Conservation (phyloP, 345 rosid genomes). For the Angophora floribunda region DNA sequence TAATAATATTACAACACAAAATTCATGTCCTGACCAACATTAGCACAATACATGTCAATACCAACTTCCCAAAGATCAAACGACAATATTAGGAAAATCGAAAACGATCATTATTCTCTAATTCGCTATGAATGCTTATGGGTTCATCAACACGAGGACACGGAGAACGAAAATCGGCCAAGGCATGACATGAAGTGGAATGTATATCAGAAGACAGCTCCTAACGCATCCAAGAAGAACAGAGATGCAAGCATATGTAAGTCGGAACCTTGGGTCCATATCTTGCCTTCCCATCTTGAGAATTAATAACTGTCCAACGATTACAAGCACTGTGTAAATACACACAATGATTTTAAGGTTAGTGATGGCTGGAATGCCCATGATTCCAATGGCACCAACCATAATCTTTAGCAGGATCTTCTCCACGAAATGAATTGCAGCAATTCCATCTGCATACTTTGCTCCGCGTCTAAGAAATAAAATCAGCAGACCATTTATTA, state of each 20-base stretch:
- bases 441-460: background rate
- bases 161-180: rapidly evolving
- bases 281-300: background rate
- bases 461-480: background rate
- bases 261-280: background rate
- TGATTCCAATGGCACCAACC: background rate
- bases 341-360: rapidly evolving
- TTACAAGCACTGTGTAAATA: background rate
- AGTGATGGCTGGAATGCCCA: background rate
- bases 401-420: background rate
- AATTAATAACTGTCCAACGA: background rate
- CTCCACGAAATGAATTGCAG: background rate
- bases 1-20: no score
- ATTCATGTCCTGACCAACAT: background rate
- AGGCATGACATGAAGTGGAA: background rate
- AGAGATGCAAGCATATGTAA: background rate
- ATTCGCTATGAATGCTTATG: background rate
- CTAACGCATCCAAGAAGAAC: rapidly evolving
- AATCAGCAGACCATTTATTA: background rate
- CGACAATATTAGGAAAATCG: background rate
- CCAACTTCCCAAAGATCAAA: background rate
- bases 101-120: background rate
- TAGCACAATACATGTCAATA: background rate
- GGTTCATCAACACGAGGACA: background rate
- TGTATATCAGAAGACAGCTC: rapidly evolving